Percentiles rank a stretch among this genome's conserved stretches.
Evolutionary conservation across 345 rosid species (phyloP).

Genomic region (Viola odorata): DNA sequence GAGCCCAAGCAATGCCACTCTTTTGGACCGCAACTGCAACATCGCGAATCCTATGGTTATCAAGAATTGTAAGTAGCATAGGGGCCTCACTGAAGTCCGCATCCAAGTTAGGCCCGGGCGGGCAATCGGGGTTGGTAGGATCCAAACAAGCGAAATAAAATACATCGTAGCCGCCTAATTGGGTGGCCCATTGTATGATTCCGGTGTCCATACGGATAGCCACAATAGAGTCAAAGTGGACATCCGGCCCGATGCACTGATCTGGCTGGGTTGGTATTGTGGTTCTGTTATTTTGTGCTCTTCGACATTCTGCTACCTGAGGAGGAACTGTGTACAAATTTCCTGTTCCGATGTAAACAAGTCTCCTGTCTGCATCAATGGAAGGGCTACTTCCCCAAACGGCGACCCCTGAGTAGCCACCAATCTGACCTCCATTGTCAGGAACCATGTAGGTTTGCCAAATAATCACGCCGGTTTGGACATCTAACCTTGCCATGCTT

Average conservation of each 20-base stretch:
- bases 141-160: no score
- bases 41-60: neutral
- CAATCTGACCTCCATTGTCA: slow-evolving; percentile 32
- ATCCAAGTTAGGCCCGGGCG: neutral
- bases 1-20: neutral
- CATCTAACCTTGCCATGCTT: slow-evolving; percentile 22
- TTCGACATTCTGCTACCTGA: slow-evolving; percentile 32
- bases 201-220: slow-evolving; percentile 30
- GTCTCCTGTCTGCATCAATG: slow-evolving; percentile 28
- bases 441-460: slow-evolving; percentile 41
- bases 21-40: neutral
- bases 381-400: slow-evolving; percentile 51
- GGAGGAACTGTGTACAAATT: slow-evolving; percentile 39
- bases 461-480: slow-evolving; percentile 13
- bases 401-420: slow-evolving; percentile 42
- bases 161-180: slow-evolving; percentile 30
- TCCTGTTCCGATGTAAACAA: slow-evolving; percentile 34
- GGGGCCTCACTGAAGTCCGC: neutral
- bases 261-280: slow-evolving; percentile 34
- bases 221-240: slow-evolving; percentile 29
- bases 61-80: neutral
- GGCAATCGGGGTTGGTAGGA: neutral
- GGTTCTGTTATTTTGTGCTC: slow-evolving; percentile 33
- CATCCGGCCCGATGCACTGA: slow-evolving; percentile 33
- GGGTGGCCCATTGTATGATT: slow-evolving; percentile 29